A percentile compares a stretch with the other conserved stretches of the same genome.
phyloP scores from a whole-genome alignment of 495 filamentous ascomycete species.

The Annulohypoxylon maeteangense region DNA sequence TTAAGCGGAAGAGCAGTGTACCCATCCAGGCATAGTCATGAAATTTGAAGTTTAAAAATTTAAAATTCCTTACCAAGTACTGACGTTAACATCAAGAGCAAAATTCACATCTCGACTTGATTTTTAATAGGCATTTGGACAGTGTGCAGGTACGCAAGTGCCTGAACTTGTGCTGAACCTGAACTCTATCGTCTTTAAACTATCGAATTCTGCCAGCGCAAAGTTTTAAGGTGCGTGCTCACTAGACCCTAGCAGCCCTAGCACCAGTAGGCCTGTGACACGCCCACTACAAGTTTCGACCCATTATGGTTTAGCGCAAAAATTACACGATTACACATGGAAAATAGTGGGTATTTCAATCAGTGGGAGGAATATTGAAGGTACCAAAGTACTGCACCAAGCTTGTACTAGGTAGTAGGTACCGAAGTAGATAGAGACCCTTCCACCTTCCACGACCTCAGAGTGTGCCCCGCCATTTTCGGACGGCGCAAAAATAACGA shows the following conservation, averaged over 20 bases:
- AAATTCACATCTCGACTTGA: no score
- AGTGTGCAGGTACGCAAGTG: neutral
- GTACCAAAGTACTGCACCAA: neutral
- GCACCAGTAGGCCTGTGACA: conserved; percentile 25
- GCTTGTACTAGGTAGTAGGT: no score
- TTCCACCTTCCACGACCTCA: conserved; percentile 14
- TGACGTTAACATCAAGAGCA: neutral
- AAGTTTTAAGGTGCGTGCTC: conserved; percentile 26
- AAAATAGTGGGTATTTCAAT: neutral
- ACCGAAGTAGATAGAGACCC: neutral
- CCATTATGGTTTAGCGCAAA: conserved; percentile 7
- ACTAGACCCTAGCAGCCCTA: conserved; percentile 35
- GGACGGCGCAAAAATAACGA: conserved; percentile 44
- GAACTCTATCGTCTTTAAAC: neutral
- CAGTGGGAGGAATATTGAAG: neutral
- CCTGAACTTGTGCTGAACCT: conserved; percentile 4
- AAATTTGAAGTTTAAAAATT: neutral
- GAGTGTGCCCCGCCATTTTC: conserved; percentile 43
- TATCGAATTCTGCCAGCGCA: conserved; percentile 13
- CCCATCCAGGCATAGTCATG: neutral
- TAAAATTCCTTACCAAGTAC: neutral
- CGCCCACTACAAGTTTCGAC: conserved; percentile 2
- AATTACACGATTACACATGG: conserved; percentile 5
- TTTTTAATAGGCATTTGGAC: no score
- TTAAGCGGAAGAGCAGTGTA: conserved; percentile 6